These are phyloP conservation scores for Neopestalotiopsis rosae DNA, from an alignment of 2,329 filamentous ascomycete genomes.

Conservation along the genomic window DNA sequence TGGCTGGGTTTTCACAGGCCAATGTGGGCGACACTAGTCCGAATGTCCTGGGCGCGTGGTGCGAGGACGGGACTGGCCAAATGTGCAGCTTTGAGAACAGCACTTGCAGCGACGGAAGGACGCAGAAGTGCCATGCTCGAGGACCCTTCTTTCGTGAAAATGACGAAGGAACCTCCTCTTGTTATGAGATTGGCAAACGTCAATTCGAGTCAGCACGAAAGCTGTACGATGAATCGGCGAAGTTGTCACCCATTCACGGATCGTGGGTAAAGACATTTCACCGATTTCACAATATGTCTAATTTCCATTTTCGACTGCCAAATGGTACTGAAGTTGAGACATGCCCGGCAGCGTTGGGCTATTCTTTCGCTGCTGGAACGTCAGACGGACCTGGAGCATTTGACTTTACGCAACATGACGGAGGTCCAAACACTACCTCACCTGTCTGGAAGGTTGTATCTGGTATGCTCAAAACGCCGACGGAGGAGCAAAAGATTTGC, in stretches of 20 bases:
- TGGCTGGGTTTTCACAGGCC: constrained; percentile 90
- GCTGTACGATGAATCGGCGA: constrained; percentile 58
- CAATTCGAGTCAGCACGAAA: constrained; percentile 58
- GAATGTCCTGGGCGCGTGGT: constrained; percentile 86
- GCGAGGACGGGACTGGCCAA: constrained; percentile 79
- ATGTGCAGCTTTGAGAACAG: constrained; percentile 80
- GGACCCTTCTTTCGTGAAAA: constrained; percentile 72
- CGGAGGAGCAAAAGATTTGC: constrained; percentile 72
- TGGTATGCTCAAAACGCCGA: constrained; percentile 72
- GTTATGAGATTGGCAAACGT: constrained; percentile 77
- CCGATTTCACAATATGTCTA: constrained; percentile 81
- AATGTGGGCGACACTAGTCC: constrained; percentile 92
- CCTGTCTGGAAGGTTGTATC: constrained; percentile 83
- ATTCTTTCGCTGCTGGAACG: constrained; percentile 91
- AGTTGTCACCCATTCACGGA: constrained; percentile 57
- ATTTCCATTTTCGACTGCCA: constrained; percentile 73
- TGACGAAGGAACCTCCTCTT: constrained; percentile 75
- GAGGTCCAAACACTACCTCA: constrained; percentile 66
- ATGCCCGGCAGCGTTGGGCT: constrained; percentile 87
- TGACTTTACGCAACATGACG: constrained; percentile 90
- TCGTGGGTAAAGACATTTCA: constrained; percentile 81
- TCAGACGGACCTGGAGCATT: constrained; percentile 90
- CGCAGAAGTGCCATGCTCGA: constrained; percentile 74
- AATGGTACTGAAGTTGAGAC: constrained; percentile 76
- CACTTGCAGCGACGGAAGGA: constrained; percentile 76